Percentiles rank a stretch among this genome's conserved stretches.
Evolutionary conservation across 1,284 basidiomycete species (phyloP).

Genomic region (Naganishia liquefaciens): DNA sequence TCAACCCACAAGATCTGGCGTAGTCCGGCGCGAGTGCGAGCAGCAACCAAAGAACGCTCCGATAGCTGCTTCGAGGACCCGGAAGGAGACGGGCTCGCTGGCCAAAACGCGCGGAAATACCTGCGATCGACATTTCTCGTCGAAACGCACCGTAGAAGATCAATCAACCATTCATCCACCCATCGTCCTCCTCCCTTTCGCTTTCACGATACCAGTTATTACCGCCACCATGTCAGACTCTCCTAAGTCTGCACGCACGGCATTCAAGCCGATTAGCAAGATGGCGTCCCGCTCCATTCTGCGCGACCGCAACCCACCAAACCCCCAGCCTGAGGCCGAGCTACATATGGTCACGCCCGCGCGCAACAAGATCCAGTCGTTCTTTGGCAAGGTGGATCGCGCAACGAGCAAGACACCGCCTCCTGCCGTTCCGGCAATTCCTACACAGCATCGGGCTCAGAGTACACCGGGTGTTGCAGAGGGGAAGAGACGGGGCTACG

Average conservation of each 20-base stretch:
- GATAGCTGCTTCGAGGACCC: no score
- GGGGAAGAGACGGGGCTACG: conserved; percentile 7
- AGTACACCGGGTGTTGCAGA: background rate
- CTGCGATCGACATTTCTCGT: background rate
- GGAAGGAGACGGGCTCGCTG: no score
- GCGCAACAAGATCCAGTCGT: conserved; percentile 15
- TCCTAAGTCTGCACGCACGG: conserved; percentile 27
- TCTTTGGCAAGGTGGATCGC: conserved; percentile 22
- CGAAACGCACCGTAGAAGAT: conserved; percentile 6
- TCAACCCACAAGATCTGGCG: no score
- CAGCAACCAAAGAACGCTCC: no score
- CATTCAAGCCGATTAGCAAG: conserved; percentile 32
- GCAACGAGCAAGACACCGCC: conserved; percentile 16
- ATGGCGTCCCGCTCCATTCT: conserved; percentile 27
- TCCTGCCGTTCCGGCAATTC: conserved; percentile 14
- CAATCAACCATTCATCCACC: conserved; percentile 5
- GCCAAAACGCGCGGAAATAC: background rate
- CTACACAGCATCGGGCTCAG: background rate
- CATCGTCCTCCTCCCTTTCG: background rate
- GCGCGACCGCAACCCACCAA: conserved; percentile 11
- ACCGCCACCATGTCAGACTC: conserved; percentile 17
- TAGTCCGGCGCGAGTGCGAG: no score
- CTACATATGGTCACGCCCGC: conserved; percentile 30
- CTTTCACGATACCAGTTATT: no score
- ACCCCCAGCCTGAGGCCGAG: background rate